Evolutionary conservation across 352 stramenopile genomes (phyloP).

Genomic region (Phytophthora citrophthora): DNA sequence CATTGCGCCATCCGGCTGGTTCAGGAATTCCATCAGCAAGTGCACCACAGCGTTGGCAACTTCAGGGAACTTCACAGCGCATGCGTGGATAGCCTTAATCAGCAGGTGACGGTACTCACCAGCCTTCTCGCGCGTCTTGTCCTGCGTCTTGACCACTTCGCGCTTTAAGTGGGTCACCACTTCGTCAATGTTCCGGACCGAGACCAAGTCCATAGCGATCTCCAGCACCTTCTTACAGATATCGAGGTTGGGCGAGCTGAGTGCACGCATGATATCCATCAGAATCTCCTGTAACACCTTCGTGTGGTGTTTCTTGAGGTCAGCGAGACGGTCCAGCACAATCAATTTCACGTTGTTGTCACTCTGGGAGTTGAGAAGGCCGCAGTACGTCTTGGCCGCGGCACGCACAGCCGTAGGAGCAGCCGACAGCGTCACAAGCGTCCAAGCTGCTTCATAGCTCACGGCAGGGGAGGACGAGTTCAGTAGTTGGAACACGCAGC

Average conservation of each 20-base stretch:
- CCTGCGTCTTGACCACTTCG: slow-evolving; percentile 92
- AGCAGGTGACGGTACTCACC: slow-evolving; percentile 97
- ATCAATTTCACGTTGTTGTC: slow-evolving; percentile 99
- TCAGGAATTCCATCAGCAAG: slow-evolving; percentile 99
- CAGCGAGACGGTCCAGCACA: slow-evolving; percentile 97
- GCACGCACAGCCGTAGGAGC: slow-evolving; percentile 98
- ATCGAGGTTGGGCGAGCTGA: slow-evolving; percentile 97
- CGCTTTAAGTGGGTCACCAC: slow-evolving; percentile 93
- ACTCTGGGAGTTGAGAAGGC: slow-evolving; percentile 97
- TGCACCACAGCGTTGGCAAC: slow-evolving; percentile 98
- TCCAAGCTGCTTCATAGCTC: slow-evolving; percentile 99
- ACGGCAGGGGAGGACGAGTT: slow-evolving; percentile 91
- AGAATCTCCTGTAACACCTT: slow-evolving; percentile 99
- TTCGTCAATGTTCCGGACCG: slow-evolving; percentile 97
- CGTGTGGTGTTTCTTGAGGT: slow-evolving; percentile 97
- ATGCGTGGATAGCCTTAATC: slow-evolving; percentile 98
- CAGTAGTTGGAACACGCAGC: slow-evolving; percentile 98
- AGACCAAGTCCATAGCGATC: slow-evolving; percentile 98
- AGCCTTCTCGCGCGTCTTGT: slow-evolving; percentile 94
- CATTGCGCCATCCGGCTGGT: slow-evolving; percentile 94
- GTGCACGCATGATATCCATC: slow-evolving; percentile 98
- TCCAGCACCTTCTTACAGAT: slow-evolving; percentile 99
- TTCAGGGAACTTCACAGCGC: slow-evolving; percentile 97
- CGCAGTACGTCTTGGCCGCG: slow-evolving; percentile 97
- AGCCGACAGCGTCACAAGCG: slow-evolving; percentile 98